Evolutionary conservation across 129 eudicot genomes (phyloP).

Genomic region (Lactuca saligna): DNA sequence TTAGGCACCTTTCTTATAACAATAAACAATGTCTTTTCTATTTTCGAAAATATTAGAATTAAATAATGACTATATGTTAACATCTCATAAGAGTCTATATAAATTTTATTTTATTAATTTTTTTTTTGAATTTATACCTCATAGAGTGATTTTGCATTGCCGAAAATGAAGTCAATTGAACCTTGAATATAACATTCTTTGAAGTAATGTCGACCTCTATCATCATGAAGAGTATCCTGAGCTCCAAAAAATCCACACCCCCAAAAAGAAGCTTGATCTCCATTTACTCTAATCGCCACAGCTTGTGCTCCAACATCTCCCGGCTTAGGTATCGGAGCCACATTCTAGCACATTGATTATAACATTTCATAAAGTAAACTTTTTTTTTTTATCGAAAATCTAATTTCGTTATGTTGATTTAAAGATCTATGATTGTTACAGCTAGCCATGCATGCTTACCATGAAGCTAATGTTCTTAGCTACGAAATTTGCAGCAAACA

Average conservation of each 20-base stretch:
- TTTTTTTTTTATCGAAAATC: too few relatives aligned
- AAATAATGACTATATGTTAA: too few relatives aligned
- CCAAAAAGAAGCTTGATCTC: slow-evolving; percentile 86
- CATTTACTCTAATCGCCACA: slow-evolving; percentile 75
- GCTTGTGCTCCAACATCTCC: slow-evolving; percentile 95
- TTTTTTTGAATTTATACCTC: slow-evolving; percentile 42
- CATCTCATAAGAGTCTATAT: neutral
- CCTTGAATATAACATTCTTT: slow-evolving; percentile 91
- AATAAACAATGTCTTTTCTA: too few relatives aligned
- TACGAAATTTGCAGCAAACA: slow-evolving; percentile 71
- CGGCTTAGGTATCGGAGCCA: slow-evolving; percentile 82
- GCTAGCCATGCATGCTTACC: slow-evolving; percentile 40
- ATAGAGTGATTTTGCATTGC: slow-evolving; percentile 83
- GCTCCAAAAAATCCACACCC: slow-evolving; percentile 98
- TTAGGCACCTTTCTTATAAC: neutral
- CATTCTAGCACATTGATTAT: slow-evolving; percentile 48
- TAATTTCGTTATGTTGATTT: neutral
- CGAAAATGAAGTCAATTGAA: slow-evolving; percentile 86
- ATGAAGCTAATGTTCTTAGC: slow-evolving; percentile 96
- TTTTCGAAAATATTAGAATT: neutral
- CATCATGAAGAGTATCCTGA: slow-evolving; percentile 94
- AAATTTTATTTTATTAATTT: neutral
- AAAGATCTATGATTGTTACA: neutral
- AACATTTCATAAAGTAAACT: neutral
- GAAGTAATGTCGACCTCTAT: slow-evolving; percentile 95